Evolutionary conservation across 306 rosid species (phyloP).

Genomic region (Fragaria vesca): DNA sequence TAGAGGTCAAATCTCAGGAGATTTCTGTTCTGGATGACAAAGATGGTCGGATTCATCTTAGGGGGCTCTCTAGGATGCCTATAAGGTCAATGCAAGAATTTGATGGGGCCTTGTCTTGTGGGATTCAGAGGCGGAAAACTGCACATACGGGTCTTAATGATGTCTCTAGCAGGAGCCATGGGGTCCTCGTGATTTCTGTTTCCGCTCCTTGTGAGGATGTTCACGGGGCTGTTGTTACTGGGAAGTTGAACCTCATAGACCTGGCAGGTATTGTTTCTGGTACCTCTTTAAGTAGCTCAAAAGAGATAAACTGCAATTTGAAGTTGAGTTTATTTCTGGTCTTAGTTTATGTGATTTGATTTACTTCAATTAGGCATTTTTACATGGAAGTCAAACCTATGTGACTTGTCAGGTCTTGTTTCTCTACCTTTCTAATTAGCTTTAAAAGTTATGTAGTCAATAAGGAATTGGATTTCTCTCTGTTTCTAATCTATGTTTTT

Average conservation of each 20-base stretch:
- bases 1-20: constrained; percentile 73
- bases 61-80: constrained; percentile 66
- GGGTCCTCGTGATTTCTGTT: constrained; percentile 76
- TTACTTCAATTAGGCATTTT: constrained; percentile 52
- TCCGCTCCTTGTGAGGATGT: constrained; percentile 46
- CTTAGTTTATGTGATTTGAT: neutral
- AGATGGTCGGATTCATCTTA: constrained; percentile 81
- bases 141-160: constrained; percentile 90
- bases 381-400: constrained; percentile 75
- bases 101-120: constrained; percentile 52
- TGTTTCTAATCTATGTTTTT: constrained; percentile 1
- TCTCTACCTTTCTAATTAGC: neutral
- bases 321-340: neutral
- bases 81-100: constrained; percentile 65
- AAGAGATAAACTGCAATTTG: constrained; percentile 8
- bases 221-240: constrained; percentile 37
- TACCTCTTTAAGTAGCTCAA: neutral
- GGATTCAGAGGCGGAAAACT: constrained; percentile 69
- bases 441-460: constrained; percentile 3
- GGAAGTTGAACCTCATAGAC: constrained; percentile 94
- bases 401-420: constrained; percentile 71
- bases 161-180: constrained; percentile 95
- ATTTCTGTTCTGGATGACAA: constrained; percentile 76
- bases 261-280: constrained; percentile 63
- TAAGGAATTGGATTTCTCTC: neutral